Evolutionary conservation across 306 rosid genomes (phyloP), one percentile per base, ranked within the genome.

Genomic region (Macrotyloma uniflorum): DNA sequence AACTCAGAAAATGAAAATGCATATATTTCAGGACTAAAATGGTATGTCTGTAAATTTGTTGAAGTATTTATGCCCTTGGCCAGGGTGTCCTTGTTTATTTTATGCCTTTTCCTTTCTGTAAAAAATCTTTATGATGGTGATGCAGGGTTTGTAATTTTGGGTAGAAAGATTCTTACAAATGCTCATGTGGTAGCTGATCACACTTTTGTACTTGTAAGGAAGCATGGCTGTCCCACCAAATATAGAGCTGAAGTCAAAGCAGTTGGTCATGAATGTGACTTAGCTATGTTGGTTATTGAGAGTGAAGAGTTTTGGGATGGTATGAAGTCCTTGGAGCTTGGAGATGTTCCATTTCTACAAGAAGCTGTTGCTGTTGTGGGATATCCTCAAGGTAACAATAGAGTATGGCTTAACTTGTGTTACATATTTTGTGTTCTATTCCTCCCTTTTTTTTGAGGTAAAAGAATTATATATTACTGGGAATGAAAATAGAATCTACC

Each of bases 111-210:
- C 35, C 51, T 55, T 54, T 46, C 68, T 73, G 77, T 72, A 4
- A 69, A 20, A 59, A 24, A 12, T 53, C 5, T 53, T 46, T 16
- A 47, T 40, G 71, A 46, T 83, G 80, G 28, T 47, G 70, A 67
- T 64, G 80, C 74, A 93, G 98, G 98, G 67, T 93, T 93, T 77
- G 92, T 91, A 19, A 87, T 93, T 82, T 51, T 78, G 18, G 97
- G 93, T 30, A 90, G 81, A 75, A 86, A 54, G 85, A 91, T 93
- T 87, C 88, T 93, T 50, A 93, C 98, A 69, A 93, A 93, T 66
- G 98, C 98, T 75, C 98, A 93, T 80, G 98, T 93, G 54, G 91
- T 93, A 71, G 98, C 98, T 62, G 97, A 93, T 87, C 87, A 91
- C 80, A 81, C 97, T 12, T 91, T 93, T 74, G 96, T 91, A 51